Base-by-base conservation (phyloP, 2,329 filamentous ascomycete genomes). In the Metarhizium robertsii region DNA sequence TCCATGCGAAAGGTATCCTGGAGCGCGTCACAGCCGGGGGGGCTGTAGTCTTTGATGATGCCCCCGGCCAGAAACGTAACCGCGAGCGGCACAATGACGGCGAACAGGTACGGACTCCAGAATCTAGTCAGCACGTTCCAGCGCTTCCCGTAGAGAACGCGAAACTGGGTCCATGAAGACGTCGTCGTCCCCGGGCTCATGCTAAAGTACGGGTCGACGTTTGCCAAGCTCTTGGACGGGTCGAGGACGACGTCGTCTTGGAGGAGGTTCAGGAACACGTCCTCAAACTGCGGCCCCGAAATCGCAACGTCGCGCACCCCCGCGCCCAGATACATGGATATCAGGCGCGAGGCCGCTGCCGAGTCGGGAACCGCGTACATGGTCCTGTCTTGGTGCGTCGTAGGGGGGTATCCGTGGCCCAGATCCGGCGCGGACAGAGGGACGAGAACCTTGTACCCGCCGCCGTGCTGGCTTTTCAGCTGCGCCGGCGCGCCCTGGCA, bases 111-210 rank as follows among this genome's bases (percentile, higher is more conserved):
- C 0, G 89, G 88, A 58, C 92, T 77, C 69, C 83, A 88, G 65
- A 92, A 92, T 34, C 84, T 78, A 61, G 84, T 83, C 53, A 92
- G 74, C 36, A 95, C 85, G 0, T 82, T 88, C 56, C 80, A 74
- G 45, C 90, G 78, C 69, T 95, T 95, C 51, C 77, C 71, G 65
- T 92, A 87, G 13, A 95, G 73, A 1, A 92, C 83, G 65, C 79
- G 75, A 0, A 82, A 81, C 72, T 95, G 90, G 0, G 52, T 40
- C 59, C 58, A 60, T 36, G 62, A 62, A 1, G 59, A 56, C 6
- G 55, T 58, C 2, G 53, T 53, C n/a, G 46, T 49, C 1, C 58
- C 60, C 2, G 57, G 54, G 1, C 55, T 60, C 57, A 56, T 56
- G 14, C 47, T 20, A 16, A 54, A 54, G 29, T 14, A 45, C 38